Percentiles rank a stretch among this genome's conserved stretches.
Conservation (phyloP, 768 basidiomycete genomes). For the Suillus bovinus region DNA sequence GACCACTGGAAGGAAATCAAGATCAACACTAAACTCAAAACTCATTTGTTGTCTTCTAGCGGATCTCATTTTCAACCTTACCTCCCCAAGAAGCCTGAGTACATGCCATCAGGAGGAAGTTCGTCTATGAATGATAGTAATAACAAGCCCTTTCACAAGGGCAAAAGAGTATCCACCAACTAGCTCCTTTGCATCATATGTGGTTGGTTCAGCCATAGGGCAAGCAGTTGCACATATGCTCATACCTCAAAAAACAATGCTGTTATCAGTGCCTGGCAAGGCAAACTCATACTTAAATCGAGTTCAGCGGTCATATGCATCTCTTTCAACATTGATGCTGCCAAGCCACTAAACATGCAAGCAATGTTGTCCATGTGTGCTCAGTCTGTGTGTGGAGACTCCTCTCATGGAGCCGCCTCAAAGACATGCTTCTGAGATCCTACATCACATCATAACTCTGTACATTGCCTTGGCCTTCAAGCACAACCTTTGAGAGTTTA, state of each 20-base stretch:
- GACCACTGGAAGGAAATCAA: not conserved
- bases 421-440: not conserved
- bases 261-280: not conserved
- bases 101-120: no score
- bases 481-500: not conserved
- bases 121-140: not conserved
- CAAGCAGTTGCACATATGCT: not conserved
- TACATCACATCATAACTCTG: not conserved
- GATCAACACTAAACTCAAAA: not conserved
- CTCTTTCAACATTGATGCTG: not conserved
- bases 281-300: not conserved
- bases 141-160: not conserved
- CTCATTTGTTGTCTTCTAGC: no score
- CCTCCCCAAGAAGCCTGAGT: not conserved
- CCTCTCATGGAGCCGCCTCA: not conserved
- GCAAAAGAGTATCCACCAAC: not conserved
- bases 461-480: not conserved
- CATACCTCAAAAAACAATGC: not conserved
- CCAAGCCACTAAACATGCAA: not conserved
- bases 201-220: not conserved
- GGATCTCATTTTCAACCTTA: not conserved
- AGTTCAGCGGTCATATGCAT: not conserved
- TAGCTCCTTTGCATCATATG: not conserved
- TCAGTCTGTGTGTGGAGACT: not conserved
- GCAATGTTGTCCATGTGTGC: not conserved